Evolutionary conservation across 208 protist genomes (phyloP), one percentile per base, ranked within the genome.

Genomic region (Crithidia bombi): DNA sequence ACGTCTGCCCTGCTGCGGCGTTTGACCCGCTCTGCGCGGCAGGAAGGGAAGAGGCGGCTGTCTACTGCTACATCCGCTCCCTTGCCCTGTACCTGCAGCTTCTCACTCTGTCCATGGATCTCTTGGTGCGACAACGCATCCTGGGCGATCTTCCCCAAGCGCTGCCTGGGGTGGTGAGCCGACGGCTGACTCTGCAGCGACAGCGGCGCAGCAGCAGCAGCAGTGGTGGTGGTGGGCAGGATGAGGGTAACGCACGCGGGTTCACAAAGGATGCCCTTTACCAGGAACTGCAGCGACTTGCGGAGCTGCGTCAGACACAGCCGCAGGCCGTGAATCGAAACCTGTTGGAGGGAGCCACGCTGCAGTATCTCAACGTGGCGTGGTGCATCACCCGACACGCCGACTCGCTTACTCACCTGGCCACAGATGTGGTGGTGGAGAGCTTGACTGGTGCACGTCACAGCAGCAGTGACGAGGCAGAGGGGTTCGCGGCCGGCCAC

Each of bases 301-400:
- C 56, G 32, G 23, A 72, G 38, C 36, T 57, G 10, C 84, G 82
- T 6, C 83, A 91, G 71, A 87, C 83, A 43, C 64, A 78, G 50
- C 59, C 66, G n/a, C 71, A 54, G 5, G 28, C 35, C 12, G 83
- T 92, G 19, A 90, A 90, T 54, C 41, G 50, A 5, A 90, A 91
- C 62, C 35, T 83, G 15, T 63, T 91, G 15, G 90, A 93, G 38
- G 74, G 66, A 5, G 80, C 86, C 19, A 58, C 87, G 36, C 77
- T 92, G 50, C 87, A 93, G 73, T 86, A 82, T 46, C 46, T 92
- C 17, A 95, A 95, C 65, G 90, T 93, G 21, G 41, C 64, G 10
- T 73, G 65, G 51, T 70, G 71, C 26, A 17, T 90, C 10, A 41
- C 83, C 26, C 75, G 74, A 2, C 87, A 92, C 58, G 55, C 75